Base-by-base conservation (phyloP, 129 eudicot genomes). In the Escallonia herrerae region DNA sequence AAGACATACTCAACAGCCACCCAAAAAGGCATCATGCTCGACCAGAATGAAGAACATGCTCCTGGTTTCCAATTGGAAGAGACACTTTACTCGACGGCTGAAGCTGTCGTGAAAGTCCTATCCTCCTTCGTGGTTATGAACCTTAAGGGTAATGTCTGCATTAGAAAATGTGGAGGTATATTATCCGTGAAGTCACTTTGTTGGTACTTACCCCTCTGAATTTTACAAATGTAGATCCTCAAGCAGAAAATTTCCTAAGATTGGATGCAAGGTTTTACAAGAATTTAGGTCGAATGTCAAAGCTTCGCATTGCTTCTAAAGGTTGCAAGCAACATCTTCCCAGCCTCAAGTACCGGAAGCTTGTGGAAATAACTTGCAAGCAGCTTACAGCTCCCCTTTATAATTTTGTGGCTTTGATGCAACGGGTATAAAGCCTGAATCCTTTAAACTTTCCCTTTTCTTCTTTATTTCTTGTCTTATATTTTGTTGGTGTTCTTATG, bases 361-460 rank as follows among this genome's bases (percentile, higher is more conserved):
- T 89, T 62, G 94, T 85, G 62, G 96, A 89, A 76, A 60, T 76
- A 63, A 89, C 96, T 78, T 89, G 90, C 87, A 76, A 81, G 79
- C 76, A 78, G 60, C 78, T 89, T 65, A 89, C 96, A 33, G 82
- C 83, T 56, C 90, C 95, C 62, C 72, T 89, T 54, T 89, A 89
- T 72, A 60, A 39, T 12, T 89, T 89, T 76, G 78, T 89, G 60
- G 81, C 57, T 4, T 52, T 40, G n/a, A 76, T 85, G 84, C 96
- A 89, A 63, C 70, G 76, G 96, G 96, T 89, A 64, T 40, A 56
- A 50, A 43, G 62, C 40, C 59, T 33, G 62, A 45, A 59, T 43
- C 42, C n/a, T 58, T 59, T 7, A 11, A 49, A 43, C 57, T 12
- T 4, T 37, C 43, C 33, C 33, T 22, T 22, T 22, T 22, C 33